phyloP scores from a whole-genome alignment of 306 rosid species.

The Notholithocarpus densiflorus region DNA sequence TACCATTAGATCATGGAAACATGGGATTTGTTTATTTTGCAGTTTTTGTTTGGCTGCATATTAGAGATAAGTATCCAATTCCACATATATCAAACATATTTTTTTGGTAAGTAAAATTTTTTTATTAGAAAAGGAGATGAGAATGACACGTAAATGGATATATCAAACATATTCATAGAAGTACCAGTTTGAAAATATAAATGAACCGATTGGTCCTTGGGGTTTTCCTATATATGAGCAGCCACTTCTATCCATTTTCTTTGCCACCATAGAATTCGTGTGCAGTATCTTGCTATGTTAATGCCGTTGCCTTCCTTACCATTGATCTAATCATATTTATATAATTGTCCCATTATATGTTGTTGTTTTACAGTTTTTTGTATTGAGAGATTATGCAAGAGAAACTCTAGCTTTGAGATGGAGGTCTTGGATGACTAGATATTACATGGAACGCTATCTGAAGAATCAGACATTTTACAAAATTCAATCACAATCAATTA shows the following conservation, averaged over 20 bases:
- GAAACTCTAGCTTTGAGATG: conserved; percentile 90
- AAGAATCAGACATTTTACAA: conserved; percentile 80
- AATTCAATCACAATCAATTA: conserved; percentile 91
- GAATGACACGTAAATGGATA: background rate
- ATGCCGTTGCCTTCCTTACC: conserved; percentile 1
- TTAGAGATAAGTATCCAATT: background rate
- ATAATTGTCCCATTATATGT: conserved; percentile 22
- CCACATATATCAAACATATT: background rate
- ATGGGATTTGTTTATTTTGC: background rate
- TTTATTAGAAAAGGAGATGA: no score
- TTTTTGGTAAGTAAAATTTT: no score
- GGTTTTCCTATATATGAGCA: background rate
- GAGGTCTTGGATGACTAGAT: conserved; percentile 99
- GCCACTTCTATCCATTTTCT: background rate
- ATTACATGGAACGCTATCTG: conserved; percentile 87
- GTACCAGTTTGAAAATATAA: background rate
- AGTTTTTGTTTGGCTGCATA: background rate
- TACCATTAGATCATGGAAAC: background rate
- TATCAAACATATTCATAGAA: background rate
- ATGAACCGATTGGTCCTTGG: background rate
- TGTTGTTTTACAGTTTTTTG: conserved; percentile 65
- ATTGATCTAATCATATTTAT: conserved; percentile 9
- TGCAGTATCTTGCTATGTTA: background rate
- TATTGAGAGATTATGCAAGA: conserved; percentile 84
- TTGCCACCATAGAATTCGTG: background rate